phyloP scores from a whole-genome alignment of 768 basidiomycete genomes.

The Sporobolomyces phaffii region DNA sequence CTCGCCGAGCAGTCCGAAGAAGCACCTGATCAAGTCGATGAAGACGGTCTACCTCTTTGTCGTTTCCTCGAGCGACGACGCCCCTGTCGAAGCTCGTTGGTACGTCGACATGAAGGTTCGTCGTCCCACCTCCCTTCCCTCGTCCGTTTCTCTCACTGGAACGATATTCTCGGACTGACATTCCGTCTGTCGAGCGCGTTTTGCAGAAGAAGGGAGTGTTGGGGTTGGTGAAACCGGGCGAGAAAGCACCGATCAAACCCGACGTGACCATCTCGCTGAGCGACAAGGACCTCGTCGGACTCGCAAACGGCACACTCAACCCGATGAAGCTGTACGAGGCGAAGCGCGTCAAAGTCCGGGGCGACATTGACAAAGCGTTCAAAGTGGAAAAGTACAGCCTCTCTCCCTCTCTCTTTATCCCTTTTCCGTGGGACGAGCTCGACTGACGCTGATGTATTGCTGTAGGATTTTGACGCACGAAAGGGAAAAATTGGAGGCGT shows the following conservation, averaged over 20 bases:
- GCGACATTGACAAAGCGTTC: slow-evolving; percentile 13
- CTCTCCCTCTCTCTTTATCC: neutral
- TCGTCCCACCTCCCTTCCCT: neutral
- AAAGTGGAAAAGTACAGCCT: neutral
- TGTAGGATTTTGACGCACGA: slow-evolving; percentile 25
- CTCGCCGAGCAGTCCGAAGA: slow-evolving; percentile 1
- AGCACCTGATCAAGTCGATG: slow-evolving; percentile 18
- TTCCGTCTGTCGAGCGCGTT: neutral
- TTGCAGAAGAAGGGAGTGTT: slow-evolving; percentile 23
- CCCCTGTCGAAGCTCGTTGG: slow-evolving; percentile 5
- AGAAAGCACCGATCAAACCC: slow-evolving; percentile 23
- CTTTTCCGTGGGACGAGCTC: neutral
- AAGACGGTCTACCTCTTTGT: slow-evolving; percentile 28
- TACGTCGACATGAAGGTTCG: slow-evolving; percentile 33
- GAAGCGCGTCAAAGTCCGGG: slow-evolving; percentile 15
- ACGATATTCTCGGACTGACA: no score
- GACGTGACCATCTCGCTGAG: slow-evolving; percentile 16
- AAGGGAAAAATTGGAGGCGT: slow-evolving; percentile 19
- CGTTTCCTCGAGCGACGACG: no score
- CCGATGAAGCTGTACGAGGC: slow-evolving; percentile 34
- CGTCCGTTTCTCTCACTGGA: no score
- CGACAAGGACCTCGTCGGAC: slow-evolving; percentile 26
- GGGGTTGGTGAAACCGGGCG: neutral
- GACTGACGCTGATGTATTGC: neutral
- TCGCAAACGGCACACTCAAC: slow-evolving; percentile 27